Evolutionary conservation across 148 eudicot species (phyloP).

Genomic region (Hydrangea macrophylla): DNA sequence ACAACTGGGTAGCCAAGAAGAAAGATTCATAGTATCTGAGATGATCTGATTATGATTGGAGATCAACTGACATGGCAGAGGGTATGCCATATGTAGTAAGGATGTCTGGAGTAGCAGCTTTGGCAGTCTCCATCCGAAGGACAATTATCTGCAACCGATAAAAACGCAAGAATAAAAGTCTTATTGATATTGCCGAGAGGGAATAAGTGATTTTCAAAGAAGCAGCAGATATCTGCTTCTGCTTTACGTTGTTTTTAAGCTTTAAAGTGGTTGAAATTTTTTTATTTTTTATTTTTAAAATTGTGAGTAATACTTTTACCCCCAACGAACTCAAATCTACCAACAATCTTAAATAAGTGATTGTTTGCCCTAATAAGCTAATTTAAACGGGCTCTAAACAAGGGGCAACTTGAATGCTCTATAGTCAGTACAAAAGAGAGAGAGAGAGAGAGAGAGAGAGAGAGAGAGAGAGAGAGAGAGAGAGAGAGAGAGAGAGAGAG

Average conservation of each 20-base stretch:
- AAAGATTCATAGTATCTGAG: background rate
- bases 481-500: background rate
- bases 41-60: background rate
- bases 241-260: no score
- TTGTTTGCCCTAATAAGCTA: no score
- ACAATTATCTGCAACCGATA: conserved; percentile 2
- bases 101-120: background rate
- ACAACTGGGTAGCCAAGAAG: background rate
- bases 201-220: no score
- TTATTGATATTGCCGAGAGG: no score
- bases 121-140: conserved; percentile 4
- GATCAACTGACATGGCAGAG: conserved; percentile 9
- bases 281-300: no score
- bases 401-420: background rate
- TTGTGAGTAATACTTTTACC: no score
- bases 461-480: background rate
- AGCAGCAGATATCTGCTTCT: no score
- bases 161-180: background rate
- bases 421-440: background rate
- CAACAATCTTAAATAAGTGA: no score
- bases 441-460: background rate
- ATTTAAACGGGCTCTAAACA: no score
- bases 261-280: no score
- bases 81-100: conserved; percentile 1
- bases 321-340: no score